Evolutionary conservation across 352 stramenopile species (phyloP).

Genomic region (Phytophthora pini): DNA sequence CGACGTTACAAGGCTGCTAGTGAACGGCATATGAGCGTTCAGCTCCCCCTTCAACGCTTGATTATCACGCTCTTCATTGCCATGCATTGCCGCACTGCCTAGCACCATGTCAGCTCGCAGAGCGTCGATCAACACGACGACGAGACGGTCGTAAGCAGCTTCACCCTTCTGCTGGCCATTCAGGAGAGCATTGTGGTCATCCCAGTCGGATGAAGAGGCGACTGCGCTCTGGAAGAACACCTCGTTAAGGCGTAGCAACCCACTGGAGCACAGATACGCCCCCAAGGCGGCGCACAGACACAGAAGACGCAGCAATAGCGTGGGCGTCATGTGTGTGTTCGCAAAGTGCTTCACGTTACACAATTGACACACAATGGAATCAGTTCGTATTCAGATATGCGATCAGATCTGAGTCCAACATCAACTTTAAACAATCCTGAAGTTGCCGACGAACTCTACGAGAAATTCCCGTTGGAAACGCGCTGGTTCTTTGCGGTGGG

Average conservation of each 20-base stretch:
- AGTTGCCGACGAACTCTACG: slow-evolving; percentile 28
- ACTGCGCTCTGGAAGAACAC: slow-evolving; percentile 46
- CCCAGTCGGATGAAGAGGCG: slow-evolving; percentile 1
- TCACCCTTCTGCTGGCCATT: slow-evolving; percentile 12
- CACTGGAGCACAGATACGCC: slow-evolving; percentile 58
- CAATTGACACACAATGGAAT: slow-evolving; percentile 17
- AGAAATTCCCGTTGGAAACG: slow-evolving; percentile 77
- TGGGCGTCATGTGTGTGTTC: slow-evolving; percentile 20
- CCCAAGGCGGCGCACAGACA: slow-evolving; percentile 46
- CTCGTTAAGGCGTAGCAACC: slow-evolving; percentile 64
- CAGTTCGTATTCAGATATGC: not conserved
- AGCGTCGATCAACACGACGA: slow-evolving; percentile 89
- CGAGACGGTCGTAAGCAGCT: slow-evolving; percentile 71
- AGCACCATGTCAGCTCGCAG: slow-evolving; percentile 90
- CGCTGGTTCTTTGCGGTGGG: slow-evolving; percentile 65
- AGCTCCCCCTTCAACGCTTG: slow-evolving; percentile 46
- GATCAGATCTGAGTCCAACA: slow-evolving; percentile 21
- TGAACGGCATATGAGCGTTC: slow-evolving; percentile 75
- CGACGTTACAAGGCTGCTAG: slow-evolving; percentile 50
- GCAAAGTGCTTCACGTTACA: slow-evolving; percentile 7
- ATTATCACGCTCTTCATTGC: not conserved
- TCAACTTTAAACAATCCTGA: slow-evolving; percentile 13
- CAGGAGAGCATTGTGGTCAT: slow-evolving; percentile 2
- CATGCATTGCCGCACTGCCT: slow-evolving; percentile 60
- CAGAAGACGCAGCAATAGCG: slow-evolving; percentile 37